Evolutionary conservation across 148 eudicot species (phyloP), one percentile per base, ranked within the genome.

Genomic region (Simmondsia chinensis): DNA sequence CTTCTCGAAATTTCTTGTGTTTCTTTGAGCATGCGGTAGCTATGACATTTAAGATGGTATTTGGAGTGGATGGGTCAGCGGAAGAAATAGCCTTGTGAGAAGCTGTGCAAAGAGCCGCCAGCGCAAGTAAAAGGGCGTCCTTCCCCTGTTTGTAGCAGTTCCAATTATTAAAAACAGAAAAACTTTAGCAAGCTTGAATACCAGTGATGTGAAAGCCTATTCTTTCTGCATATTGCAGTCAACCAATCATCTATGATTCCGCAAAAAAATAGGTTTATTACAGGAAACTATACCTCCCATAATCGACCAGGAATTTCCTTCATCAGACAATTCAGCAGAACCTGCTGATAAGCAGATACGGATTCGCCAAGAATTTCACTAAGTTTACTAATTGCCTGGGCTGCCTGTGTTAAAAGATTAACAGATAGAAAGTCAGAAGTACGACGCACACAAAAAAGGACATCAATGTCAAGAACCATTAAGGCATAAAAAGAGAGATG

Each of bases 241-340:
- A n/a, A n/a, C n/a, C n/a, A n/a, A n/a, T n/a, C n/a, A n/a, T 11
- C 0, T 30, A 5, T 14, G 33, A 22, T 27, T 46, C 17, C 11
- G 4, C 7, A 20, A 39, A 27, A 33, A 42, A 29, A 45, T 9
- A 49, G 42, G 20, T 22, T 13, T 39, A 20, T 15, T 21, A 32
- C 42, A 28, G 39, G 23, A 19, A 27, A 39, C n/a, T 50, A n/a
- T 46, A 89, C 97, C 95, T 89, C 95, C 97, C 97, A 89, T 15
- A 84, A 62, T 47, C 95, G 95, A 25, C 97, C 97, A 57, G 87
- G 93, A 62, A 89, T 54, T 67, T 89, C 95, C 66, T 74, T 89
- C 74, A 85, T 59, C 59, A 89, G 70, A 36, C 73, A 69, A 47
- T 72, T 70, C 56, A 89, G 78, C 59, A 89, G 54, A 61, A 55